A percentile compares a stretch with the other conserved stretches of the same genome.
phyloP scores from a whole-genome alignment of 257 asterid genomes.

The Paulownia fortunei region DNA sequence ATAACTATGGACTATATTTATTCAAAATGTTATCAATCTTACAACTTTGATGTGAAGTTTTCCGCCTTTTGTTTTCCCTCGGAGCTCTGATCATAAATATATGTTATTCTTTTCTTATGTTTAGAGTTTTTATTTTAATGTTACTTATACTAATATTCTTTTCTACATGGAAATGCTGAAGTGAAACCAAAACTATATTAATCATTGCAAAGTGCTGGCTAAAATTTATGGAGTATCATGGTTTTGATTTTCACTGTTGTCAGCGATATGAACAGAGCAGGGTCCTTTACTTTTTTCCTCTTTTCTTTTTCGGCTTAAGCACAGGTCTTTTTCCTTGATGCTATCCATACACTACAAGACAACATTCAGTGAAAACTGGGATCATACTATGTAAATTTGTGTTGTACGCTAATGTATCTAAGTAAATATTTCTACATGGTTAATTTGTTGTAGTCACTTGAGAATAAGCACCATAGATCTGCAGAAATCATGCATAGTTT shows the following conservation, averaged over 20 bases:
- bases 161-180: background rate
- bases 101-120: background rate
- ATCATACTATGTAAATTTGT: background rate
- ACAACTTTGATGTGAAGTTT: background rate
- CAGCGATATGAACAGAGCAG: background rate
- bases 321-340: background rate
- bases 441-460: background rate
- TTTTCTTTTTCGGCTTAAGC: background rate
- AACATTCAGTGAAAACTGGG: background rate
- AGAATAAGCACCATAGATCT: background rate
- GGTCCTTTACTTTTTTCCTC: background rate
- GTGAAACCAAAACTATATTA: background rate
- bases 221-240: background rate
- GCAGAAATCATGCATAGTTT: background rate
- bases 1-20: constrained; percentile 4
- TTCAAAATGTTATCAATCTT: background rate
- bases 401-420: background rate
- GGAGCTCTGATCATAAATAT: background rate
- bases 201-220: background rate
- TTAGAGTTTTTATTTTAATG: background rate
- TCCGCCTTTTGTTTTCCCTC: background rate
- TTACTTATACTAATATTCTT: background rate
- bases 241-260: background rate
- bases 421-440: background rate
- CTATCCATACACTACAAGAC: background rate